phyloP scores from a whole-genome alignment of 176 grass and related monocot genomes.

The Carex scoparia region DNA sequence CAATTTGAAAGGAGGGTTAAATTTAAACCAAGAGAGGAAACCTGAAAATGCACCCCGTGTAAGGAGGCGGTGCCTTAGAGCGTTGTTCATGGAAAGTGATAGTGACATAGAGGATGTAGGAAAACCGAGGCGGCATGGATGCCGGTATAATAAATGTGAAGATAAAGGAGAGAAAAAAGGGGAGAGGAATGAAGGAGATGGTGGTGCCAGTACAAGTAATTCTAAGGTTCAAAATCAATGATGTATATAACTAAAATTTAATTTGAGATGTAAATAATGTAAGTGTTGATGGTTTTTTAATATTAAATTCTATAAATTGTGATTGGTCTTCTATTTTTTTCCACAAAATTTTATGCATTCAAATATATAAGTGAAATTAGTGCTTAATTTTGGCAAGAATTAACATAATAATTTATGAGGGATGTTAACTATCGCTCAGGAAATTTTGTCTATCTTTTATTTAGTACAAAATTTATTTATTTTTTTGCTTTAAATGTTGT shows the following conservation, averaged over 20 bases:
- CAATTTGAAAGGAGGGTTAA: not conserved
- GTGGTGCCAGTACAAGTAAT: not conserved
- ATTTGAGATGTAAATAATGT: not conserved
- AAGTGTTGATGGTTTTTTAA: not conserved
- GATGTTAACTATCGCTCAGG: too few relatives aligned
- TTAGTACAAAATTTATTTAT: too few relatives aligned
- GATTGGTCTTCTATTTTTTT: not conserved
- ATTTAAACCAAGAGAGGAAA: conserved; percentile 1
- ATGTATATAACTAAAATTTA: not conserved
- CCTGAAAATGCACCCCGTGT: conserved; percentile 20
- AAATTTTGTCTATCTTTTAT: too few relatives aligned
- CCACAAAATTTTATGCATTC: not conserved
- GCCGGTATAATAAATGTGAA: conserved; percentile 58
- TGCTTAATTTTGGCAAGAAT: not conserved
- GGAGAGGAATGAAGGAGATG: not conserved
- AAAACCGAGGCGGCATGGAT: conserved; percentile 44
- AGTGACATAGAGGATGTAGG: conserved; percentile 40
- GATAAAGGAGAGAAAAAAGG: conserved; percentile 18
- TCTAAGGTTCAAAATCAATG: conserved; percentile 1
- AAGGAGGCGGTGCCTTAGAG: conserved; percentile 64
- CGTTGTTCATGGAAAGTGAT: conserved; percentile 71
- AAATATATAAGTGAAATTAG: not conserved
- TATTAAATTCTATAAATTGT: not conserved
- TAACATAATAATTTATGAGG: too few relatives aligned
- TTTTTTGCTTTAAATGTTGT: too few relatives aligned